Evolutionary conservation across 2,329 filamentous ascomycete species (phyloP).

Genomic region (Anisogramma anomala): DNA sequence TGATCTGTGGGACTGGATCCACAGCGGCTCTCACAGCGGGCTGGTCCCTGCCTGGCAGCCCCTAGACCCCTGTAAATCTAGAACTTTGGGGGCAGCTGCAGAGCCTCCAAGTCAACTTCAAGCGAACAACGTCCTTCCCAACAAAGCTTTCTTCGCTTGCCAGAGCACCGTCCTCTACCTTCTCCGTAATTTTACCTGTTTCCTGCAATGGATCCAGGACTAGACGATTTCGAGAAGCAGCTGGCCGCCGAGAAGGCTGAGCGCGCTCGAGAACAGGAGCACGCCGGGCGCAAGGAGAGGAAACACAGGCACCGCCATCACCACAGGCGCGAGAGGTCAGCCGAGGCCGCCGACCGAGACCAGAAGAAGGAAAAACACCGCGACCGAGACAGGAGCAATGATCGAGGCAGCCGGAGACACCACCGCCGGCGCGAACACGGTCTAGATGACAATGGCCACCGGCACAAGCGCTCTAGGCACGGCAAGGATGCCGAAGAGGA

Average conservation of each 20-base stretch:
- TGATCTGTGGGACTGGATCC: neutral
- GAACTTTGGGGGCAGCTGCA: neutral
- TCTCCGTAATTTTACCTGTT: neutral
- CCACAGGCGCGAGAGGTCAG: conserved; percentile 20
- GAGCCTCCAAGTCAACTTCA: neutral
- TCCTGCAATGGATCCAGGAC: conserved; percentile 17
- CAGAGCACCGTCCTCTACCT: neutral
- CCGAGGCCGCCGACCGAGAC: conserved; percentile 20
- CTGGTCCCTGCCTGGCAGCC: neutral
- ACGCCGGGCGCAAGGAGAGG: conserved; percentile 19
- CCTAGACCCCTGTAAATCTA: neutral
- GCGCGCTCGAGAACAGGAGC: conserved; percentile 19
- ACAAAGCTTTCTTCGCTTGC: too few relatives aligned
- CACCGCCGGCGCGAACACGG: conserved; percentile 36
- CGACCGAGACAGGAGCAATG: conserved; percentile 20
- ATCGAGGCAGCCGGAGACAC: conserved; percentile 19
- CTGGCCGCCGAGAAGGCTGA: conserved; percentile 27
- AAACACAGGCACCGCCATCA: conserved; percentile 21
- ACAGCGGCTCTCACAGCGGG: neutral
- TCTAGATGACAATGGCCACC: conserved; percentile 17
- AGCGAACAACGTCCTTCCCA: neutral
- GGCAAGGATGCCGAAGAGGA: conserved; percentile 26
- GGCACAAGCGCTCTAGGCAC: conserved; percentile 32
- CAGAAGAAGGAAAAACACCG: conserved; percentile 19
- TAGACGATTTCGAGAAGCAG: conserved; percentile 28